These are phyloP conservation scores for Talaromyces sp. DNA, from an alignment of 2,329 filamentous ascomycete species.

Conservation along the genomic window DNA sequence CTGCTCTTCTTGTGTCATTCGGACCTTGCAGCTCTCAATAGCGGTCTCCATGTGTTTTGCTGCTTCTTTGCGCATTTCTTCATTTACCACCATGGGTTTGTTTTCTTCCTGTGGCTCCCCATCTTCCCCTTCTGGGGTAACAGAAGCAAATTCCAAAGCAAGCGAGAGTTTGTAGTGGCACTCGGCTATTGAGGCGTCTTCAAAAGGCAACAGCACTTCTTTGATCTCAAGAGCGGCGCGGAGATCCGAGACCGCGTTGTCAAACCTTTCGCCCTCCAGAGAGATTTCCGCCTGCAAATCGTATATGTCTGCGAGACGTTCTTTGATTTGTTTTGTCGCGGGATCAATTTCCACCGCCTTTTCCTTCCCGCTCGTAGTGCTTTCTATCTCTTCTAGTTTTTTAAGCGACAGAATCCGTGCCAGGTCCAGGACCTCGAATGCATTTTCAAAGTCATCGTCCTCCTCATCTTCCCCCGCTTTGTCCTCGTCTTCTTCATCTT, in stretches of 20 bases:
- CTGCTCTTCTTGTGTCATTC: conserved; percentile 50
- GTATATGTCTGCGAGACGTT: conserved; percentile 86
- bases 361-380: conserved; percentile 41
- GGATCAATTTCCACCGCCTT: conserved; percentile 41
- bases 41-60: conserved; percentile 56
- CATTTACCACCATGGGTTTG: conserved; percentile 39
- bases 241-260: conserved; percentile 79
- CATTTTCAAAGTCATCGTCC: conserved; percentile 60
- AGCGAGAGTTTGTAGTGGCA: conserved; percentile 95
- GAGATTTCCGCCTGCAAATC: conserved; percentile 93
- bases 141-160: conserved; percentile 86
- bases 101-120: background rate
- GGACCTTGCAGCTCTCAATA: conserved; percentile 53
- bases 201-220: conserved; percentile 68
- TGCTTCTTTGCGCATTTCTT: conserved; percentile 53
- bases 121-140: conserved; percentile 39
- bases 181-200: conserved; percentile 83
- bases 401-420: conserved; percentile 55
- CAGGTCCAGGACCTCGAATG: conserved; percentile 60
- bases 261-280: conserved; percentile 92
- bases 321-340: conserved; percentile 61
- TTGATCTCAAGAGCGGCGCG: conserved; percentile 74
- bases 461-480: conserved; percentile 53
- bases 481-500: conserved; percentile 38
- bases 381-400: conserved; percentile 48